These are phyloP conservation scores for Wickerhamiella brachini DNA, from an alignment of 805 yeast species.

Conservation along the genomic window DNA sequence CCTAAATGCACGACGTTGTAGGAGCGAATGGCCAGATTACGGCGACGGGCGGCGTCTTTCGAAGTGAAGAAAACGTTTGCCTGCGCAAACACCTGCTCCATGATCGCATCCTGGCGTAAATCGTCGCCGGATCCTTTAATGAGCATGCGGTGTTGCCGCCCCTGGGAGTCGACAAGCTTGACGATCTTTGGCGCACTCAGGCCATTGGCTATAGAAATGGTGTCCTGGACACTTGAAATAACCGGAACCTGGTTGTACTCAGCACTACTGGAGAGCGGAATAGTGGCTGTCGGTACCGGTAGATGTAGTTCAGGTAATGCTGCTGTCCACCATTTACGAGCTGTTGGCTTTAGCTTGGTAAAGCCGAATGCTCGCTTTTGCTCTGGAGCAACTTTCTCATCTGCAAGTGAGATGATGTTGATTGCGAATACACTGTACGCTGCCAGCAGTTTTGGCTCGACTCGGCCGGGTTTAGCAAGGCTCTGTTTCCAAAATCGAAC, in stretches of 20 bases:
- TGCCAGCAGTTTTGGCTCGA: neutral
- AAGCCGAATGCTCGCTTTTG: neutral
- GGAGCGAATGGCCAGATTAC: conserved; percentile 57
- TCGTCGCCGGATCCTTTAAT: conserved; percentile 75
- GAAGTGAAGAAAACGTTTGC: conserved; percentile 52
- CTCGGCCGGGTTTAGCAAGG: neutral
- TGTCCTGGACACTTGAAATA: conserved; percentile 33
- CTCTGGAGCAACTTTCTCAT: conserved; percentile 6
- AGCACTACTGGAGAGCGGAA: conserved; percentile 31
- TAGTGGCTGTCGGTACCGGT: conserved; percentile 53
- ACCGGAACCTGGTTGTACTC: conserved; percentile 35
- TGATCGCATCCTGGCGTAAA: conserved; percentile 85
- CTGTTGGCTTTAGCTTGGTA: conserved; percentile 3
- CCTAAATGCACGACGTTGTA: conserved; percentile 87
- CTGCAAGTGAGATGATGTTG: conserved; percentile 2
- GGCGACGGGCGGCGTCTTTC: conserved; percentile 41
- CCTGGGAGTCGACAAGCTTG: conserved; percentile 41
- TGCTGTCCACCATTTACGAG: conserved; percentile 46
- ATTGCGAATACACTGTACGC: neutral
- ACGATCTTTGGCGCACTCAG: conserved; percentile 77
- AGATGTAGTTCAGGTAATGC: conserved; percentile 32
- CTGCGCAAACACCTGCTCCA: conserved; percentile 92
- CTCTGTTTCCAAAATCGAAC: neutral
- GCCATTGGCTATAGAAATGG: conserved; percentile 65
- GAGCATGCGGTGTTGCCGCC: conserved; percentile 42